These are phyloP conservation scores for Nitzschia palea DNA, from an alignment of 108 stramenopile species.

Conservation along the genomic window DNA sequence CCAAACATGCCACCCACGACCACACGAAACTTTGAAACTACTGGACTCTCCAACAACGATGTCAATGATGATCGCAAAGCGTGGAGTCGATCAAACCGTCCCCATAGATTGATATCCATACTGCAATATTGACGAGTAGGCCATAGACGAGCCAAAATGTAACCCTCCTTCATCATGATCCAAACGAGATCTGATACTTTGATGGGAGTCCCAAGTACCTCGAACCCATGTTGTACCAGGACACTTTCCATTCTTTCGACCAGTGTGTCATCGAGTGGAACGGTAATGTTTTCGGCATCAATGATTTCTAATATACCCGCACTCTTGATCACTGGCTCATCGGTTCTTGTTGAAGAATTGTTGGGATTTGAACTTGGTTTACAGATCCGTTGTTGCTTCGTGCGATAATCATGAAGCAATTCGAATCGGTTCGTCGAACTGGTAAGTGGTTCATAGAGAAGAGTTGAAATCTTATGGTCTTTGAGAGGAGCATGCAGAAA, in stretches of 20 bases:
- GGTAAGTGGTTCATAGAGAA: constrained; percentile 9
- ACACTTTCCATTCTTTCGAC: constrained; percentile 28
- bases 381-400: neutral
- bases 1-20: constrained; percentile 85
- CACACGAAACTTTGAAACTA: constrained; percentile 57
- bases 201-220: constrained; percentile 55
- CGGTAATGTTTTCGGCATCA: constrained; percentile 58
- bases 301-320: constrained; percentile 47
- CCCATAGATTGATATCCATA: constrained; percentile 65
- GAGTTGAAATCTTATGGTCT: constrained; percentile 43
- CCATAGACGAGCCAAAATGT: constrained; percentile 58
- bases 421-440: constrained; percentile 4
- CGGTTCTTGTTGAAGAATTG: constrained; percentile 33
- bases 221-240: constrained; percentile 40
- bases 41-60: constrained; percentile 29
- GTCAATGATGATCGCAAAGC: constrained; percentile 22
- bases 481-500: constrained; percentile 27
- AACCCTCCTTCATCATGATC: constrained; percentile 52
- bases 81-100: constrained; percentile 37
- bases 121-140: constrained; percentile 57
- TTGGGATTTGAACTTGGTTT: constrained; percentile 18
- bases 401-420: constrained; percentile 31
- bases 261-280: constrained; percentile 19
- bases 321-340: constrained; percentile 57
- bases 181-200: constrained; percentile 27